Evolutionary conservation across 139 green algal species (phyloP).

Genomic region (Ettlia oleoabundans): DNA sequence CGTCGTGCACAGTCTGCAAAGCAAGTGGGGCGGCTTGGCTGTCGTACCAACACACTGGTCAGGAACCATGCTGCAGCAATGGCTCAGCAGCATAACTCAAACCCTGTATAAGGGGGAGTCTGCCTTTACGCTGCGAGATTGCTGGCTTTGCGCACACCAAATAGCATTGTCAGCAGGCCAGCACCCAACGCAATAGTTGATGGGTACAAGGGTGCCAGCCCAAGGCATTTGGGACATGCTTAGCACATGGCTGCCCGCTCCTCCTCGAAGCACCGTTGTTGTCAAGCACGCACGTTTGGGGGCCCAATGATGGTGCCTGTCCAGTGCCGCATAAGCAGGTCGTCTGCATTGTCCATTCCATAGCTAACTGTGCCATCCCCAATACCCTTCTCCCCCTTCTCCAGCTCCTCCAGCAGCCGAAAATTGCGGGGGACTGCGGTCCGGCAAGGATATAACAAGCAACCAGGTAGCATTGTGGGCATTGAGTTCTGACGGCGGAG

Average conservation of each 20-base stretch:
- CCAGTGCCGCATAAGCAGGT: slow-evolving; percentile 94
- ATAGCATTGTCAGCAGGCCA: too few species aligned
- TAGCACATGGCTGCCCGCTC: too few species aligned
- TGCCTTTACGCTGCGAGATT: too few species aligned
- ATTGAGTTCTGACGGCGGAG: background rate
- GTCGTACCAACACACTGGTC: too few species aligned
- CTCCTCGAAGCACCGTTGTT: too few species aligned
- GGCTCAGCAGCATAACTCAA: background rate
- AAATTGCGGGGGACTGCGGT: slow-evolving; percentile 93
- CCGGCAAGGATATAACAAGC: background rate
- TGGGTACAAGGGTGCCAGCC: too few species aligned
- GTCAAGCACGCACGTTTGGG: slow-evolving; percentile 60
- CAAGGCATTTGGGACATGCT: too few species aligned
- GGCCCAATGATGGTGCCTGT: slow-evolving; percentile 98
- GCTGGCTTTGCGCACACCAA: too few species aligned
- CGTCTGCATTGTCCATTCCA: slow-evolving; percentile 91
- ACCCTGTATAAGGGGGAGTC: too few species aligned
- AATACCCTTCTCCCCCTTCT: slow-evolving; percentile 95
- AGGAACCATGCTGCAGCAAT: too few species aligned
- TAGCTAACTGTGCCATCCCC: slow-evolving; percentile 97
- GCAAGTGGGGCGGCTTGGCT: too few species aligned
- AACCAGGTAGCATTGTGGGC: background rate
- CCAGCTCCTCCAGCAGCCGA: slow-evolving; percentile 94
- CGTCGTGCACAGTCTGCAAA: slow-evolving; percentile 80
- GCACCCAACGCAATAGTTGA: too few species aligned